phyloP scores from a whole-genome alignment of 2,329 filamentous ascomycete species.

The Monosporascus sp. region DNA sequence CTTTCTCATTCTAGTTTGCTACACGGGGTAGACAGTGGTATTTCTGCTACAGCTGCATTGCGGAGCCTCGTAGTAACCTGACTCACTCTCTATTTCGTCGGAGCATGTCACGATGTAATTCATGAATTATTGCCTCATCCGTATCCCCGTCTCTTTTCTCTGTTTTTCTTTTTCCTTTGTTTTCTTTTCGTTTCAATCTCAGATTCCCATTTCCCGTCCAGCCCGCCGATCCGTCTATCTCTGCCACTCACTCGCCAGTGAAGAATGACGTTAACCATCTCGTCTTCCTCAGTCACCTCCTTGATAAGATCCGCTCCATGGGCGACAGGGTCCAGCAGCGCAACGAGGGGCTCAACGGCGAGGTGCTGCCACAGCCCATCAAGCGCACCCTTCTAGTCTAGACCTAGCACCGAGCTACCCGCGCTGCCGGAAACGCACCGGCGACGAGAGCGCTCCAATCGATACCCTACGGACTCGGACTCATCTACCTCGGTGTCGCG shows the following conservation, averaged over 20 bases:
- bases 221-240: too few species aligned
- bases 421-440: too few species aligned
- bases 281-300: slow-evolving; percentile 39
- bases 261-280: neutral
- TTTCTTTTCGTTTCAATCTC: too few species aligned
- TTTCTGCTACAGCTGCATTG: neutral
- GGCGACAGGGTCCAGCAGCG: slow-evolving; percentile 32
- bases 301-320: slow-evolving; percentile 47
- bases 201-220: too few species aligned
- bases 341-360: slow-evolving; percentile 28
- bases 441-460: too few species aligned
- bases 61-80: neutral
- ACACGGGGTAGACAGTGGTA: slow-evolving; percentile 5
- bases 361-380: slow-evolving; percentile 35
- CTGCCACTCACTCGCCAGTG: too few species aligned
- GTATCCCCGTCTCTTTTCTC: too few species aligned
- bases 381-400: slow-evolving; percentile 39
- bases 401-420: slow-evolving; percentile 17
- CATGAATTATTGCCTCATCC: too few species aligned
- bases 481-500: too few species aligned
- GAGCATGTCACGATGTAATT: too few species aligned
- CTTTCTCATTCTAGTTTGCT: slow-evolving; percentile 27
- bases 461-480: too few species aligned
- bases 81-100: neutral
- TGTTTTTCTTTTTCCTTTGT: too few species aligned